Conservation (phyloP, 2,329 filamentous ascomycete genomes). For the Parastagonospora nodorum region DNA sequence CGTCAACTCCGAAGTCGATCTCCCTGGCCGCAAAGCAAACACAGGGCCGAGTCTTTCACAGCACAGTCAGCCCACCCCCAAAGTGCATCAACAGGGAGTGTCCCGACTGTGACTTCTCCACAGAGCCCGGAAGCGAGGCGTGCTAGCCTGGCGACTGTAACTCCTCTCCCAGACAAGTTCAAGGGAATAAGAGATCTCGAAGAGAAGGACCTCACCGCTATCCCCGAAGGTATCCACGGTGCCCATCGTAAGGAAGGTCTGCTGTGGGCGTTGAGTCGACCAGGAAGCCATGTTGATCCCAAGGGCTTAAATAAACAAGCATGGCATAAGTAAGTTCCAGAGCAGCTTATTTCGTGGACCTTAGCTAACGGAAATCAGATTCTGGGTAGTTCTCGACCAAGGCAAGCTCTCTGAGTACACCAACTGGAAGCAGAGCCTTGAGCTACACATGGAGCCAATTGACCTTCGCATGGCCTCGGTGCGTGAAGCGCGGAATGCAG, state of each 20-base stretch:
- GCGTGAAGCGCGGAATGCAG: conserved; percentile 90
- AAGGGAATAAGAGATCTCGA: conserved; percentile 92
- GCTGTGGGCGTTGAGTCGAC: conserved; percentile 90
- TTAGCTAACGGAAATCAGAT: conserved; percentile 62
- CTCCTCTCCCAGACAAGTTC: conserved; percentile 65
- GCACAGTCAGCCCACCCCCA: conserved; percentile 41
- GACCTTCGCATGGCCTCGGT: conserved; percentile 97
- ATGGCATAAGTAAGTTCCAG: conserved; percentile 93
- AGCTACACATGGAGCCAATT: conserved; percentile 97
- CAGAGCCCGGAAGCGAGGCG: conserved; percentile 38
- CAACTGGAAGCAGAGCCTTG: conserved; percentile 97
- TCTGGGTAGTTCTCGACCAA: conserved; percentile 98
- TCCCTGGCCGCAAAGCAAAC: conserved; percentile 39
- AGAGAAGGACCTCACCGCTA: conserved; percentile 65
- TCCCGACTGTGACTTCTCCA: conserved; percentile 30
- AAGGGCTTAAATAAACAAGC: conserved; percentile 95
- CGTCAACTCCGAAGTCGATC: conserved; percentile 29
- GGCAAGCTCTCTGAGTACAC: conserved; percentile 97
- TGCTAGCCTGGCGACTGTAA: conserved; percentile 26
- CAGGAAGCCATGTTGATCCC: conserved; percentile 92
- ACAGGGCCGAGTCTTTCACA: conserved; percentile 42
- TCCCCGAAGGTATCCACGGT: conserved; percentile 58
- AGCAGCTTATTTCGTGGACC: too few relatives aligned
- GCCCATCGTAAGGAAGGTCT: conserved; percentile 90
- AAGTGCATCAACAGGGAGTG: conserved; percentile 25